phyloP scores from a whole-genome alignment of 2,329 filamentous ascomycete species.

The Didymella arachidicola region DNA sequence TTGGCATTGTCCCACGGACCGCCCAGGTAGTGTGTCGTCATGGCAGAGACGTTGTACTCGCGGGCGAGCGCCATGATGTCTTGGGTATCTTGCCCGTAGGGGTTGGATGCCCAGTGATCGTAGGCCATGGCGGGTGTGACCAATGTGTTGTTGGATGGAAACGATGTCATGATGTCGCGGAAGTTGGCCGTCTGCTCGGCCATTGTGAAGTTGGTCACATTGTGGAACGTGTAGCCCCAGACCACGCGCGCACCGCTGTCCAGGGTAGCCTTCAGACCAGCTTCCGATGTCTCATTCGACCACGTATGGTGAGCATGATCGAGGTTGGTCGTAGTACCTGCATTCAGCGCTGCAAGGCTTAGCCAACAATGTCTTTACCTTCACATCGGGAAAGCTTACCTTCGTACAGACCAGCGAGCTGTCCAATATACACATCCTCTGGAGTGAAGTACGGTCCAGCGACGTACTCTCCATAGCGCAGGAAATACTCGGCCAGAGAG shows the following conservation, averaged over 20 bases:
- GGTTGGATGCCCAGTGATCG: conserved; percentile 21
- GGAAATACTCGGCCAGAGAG: conserved; percentile 25
- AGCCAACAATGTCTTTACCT: neutral
- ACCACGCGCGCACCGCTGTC: conserved; percentile 53
- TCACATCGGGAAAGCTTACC: conserved; percentile 13
- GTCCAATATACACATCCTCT: conserved; percentile 35
- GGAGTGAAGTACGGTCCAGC: conserved; percentile 18
- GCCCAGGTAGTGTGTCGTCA: conserved; percentile 52
- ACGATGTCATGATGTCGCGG: conserved; percentile 13
- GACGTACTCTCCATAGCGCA: conserved; percentile 22
- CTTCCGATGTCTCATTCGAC: conserved; percentile 53
- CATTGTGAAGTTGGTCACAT: conserved; percentile 31
- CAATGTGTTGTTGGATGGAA: conserved; percentile 11
- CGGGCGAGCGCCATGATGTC: conserved; percentile 11
- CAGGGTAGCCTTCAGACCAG: conserved; percentile 57
- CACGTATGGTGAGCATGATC: conserved; percentile 51
- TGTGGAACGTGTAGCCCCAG: conserved; percentile 57
- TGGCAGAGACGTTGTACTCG: conserved; percentile 39
- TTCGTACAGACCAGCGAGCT: conserved; percentile 56
- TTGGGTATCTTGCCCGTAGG: conserved; percentile 9
- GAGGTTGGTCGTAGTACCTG: conserved; percentile 61
- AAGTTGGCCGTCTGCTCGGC: conserved; percentile 22
- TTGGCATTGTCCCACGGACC: conserved; percentile 16
- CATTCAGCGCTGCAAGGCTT: conserved; percentile 51
- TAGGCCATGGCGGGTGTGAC: conserved; percentile 24